Evolutionary conservation across 2,329 filamentous ascomycete genomes (phyloP), one percentile per base, ranked within the genome.

Genomic region (Coniosporium tulheliwenetii): DNA sequence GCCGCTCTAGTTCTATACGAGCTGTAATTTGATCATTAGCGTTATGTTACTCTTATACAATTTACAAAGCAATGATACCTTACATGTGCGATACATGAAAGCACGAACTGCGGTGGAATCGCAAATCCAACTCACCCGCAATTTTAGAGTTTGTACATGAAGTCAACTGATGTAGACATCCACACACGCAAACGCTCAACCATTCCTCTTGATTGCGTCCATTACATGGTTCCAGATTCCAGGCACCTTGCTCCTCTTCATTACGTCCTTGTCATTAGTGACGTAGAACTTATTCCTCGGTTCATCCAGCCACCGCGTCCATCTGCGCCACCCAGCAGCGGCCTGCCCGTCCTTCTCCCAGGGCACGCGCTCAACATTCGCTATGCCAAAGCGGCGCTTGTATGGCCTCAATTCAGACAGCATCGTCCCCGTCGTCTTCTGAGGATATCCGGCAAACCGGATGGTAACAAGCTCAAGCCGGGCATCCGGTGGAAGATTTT

Each of bases 401-500:
- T 41, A 37, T 2, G 52, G 47, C 39, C 45, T 43, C 1, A 61
- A 39, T 7, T 59, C 52, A 5, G 42, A 37, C 2, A 54, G 32
- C 15, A 47, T 49, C 12, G 57, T 39, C 5, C 47, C 44, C 3
- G 48, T 44, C 7, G 55, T 56, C 30, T 50, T 49, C 26, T 59
- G 59, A 48, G 55, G n/a, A n/a, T n/a, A 60, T 1, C 63, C 62
- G n/a, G 57, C 41, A 38, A 58, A 55, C 15, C 61, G 56, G 48
- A 67, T 58, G 3, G 57, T 64, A 5, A 60, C 59, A 29, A 68
- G 48, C 19, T 60, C 55, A 2, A 67, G 38, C 10, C 48, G 44
- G 8, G 63, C 61, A 15, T 60, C 52, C 10, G 52, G 52, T 1
- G 73, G 67, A 2, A 72, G 57, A 26, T 56, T 52, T 37, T 52